Percentiles rank a stretch among this genome's conserved stretches.
phyloP scores from a whole-genome alignment of 2,329 filamentous ascomycete genomes.

The Botrytis hyacinthi region DNA sequence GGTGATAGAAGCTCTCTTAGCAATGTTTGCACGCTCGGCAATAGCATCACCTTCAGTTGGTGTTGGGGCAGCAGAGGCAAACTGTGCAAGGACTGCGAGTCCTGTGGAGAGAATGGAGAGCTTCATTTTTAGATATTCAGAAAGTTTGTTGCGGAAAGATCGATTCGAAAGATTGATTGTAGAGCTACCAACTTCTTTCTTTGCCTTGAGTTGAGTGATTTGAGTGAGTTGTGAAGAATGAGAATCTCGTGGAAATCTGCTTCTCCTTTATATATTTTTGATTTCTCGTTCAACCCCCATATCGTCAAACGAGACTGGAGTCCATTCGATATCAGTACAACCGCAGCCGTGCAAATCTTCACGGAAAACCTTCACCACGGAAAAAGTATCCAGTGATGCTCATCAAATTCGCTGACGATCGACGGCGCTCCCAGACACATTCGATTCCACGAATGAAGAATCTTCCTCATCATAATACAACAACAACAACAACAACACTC shows the following conservation, averaged over 20 bases:
- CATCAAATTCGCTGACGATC: not conserved
- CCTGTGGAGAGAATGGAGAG: conserved; percentile 47
- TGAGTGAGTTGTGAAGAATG: not conserved
- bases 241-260: not conserved
- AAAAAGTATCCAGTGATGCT: not conserved
- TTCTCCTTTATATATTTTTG: not conserved
- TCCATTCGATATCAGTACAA: not conserved
- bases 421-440: not conserved
- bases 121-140: conserved; percentile 45
- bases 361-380: not conserved
- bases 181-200: not conserved
- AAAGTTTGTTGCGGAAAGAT: not conserved
- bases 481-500: not conserved
- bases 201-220: not conserved
- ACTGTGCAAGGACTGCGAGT: conserved; percentile 43
- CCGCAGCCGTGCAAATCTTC: not conserved
- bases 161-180: not conserved
- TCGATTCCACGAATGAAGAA: conserved; percentile 18
- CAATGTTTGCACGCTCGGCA: conserved; percentile 23
- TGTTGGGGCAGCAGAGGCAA: conserved; percentile 47
- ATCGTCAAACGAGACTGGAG: not conserved
- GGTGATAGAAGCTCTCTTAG: conserved; percentile 47
- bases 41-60: conserved; percentile 42
- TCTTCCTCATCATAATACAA: not conserved
- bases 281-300: not conserved